These are phyloP conservation scores for Fusarium sp. DNA, from an alignment of 2,329 filamentous ascomycete genomes.

Conservation along the genomic window DNA sequence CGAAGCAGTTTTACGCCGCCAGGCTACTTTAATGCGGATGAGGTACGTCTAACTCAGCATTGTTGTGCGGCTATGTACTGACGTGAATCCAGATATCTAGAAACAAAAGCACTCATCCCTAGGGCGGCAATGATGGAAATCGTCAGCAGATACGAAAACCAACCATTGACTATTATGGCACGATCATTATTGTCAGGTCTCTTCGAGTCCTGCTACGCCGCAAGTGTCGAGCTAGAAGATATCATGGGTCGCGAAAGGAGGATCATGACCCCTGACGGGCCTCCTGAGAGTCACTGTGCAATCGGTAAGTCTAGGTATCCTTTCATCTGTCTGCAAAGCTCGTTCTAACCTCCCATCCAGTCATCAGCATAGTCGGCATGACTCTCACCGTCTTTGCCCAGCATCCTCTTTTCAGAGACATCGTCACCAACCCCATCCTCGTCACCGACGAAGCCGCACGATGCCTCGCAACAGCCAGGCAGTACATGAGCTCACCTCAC, in stretches of 20 bases:
- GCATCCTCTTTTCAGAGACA: slow-evolving; percentile 37
- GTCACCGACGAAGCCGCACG: slow-evolving; percentile 35
- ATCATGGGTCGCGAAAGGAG: slow-evolving; percentile 38
- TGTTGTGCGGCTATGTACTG: background rate
- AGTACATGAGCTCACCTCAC: slow-evolving; percentile 26
- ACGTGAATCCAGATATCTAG: slow-evolving; percentile 34
- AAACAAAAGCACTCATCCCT: slow-evolving; percentile 38
- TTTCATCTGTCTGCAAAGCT: accelerated
- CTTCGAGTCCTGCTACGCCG: slow-evolving; percentile 36
- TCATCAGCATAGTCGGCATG: slow-evolving; percentile 41
- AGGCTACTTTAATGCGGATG: slow-evolving; percentile 40
- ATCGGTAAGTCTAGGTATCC: slow-evolving; percentile 31
- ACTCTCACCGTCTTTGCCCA: slow-evolving; percentile 41
- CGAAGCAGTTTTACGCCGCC: slow-evolving; percentile 38
- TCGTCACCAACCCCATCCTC: slow-evolving; percentile 30
- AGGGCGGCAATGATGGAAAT: slow-evolving; percentile 42
- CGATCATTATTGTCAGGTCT: slow-evolving; percentile 36
- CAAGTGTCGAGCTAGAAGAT: slow-evolving; percentile 42
- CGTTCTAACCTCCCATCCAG: slow-evolving; percentile 21
- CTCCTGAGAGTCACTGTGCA: slow-evolving; percentile 36
- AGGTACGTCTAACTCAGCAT: slow-evolving; percentile 12
- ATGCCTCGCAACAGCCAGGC: slow-evolving; percentile 40
- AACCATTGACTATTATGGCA: slow-evolving; percentile 26
- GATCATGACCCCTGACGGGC: slow-evolving; percentile 34
- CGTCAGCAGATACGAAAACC: slow-evolving; percentile 6